Evolutionary conservation across 1,284 basidiomycete species (phyloP).

Genomic region (Apiotrichum sp.): DNA sequence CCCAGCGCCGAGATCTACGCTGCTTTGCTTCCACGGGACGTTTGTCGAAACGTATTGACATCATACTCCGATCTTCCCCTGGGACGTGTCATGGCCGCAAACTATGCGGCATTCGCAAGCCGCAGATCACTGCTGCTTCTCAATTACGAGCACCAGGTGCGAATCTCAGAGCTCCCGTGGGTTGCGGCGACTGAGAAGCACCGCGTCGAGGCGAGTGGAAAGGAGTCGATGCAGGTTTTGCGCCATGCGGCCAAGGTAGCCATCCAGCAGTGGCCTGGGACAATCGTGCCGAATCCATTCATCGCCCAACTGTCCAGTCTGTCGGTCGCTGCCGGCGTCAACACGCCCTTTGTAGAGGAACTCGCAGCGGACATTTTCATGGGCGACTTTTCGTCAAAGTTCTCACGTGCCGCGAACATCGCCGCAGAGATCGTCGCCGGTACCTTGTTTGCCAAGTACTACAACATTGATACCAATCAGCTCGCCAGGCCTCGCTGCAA

Average conservation of each 20-base stretch:
- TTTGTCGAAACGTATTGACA: neutral
- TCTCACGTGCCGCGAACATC: neutral
- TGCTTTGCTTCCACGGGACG: neutral
- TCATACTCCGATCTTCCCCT: neutral
- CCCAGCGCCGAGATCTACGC: constrained; percentile 1
- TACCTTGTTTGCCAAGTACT: constrained; percentile 1
- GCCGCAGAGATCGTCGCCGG: neutral
- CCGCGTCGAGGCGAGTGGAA: neutral
- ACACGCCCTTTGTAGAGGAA: constrained; percentile 4
- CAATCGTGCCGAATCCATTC: constrained; percentile 7
- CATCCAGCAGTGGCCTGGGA: constrained; percentile 5
- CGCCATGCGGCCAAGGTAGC: neutral
- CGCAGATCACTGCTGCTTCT: constrained; percentile 8
- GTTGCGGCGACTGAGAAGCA: neutral
- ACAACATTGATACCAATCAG: neutral
- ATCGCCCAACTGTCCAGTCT: constrained; percentile 6
- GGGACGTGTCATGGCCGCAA: constrained; percentile 5
- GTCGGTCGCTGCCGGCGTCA: neutral
- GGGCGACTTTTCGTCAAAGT: constrained; percentile 8
- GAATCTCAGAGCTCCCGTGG: constrained; percentile 10
- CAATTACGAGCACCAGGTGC: constrained; percentile 8
- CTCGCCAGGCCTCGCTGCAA: neutral
- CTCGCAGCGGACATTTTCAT: constrained; percentile 10
- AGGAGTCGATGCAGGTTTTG: neutral
- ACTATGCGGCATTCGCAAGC: constrained; percentile 4